Evolutionary conservation across 495 filamentous ascomycete genomes (phyloP).

Genomic region (Aspergillus nanangensis): DNA sequence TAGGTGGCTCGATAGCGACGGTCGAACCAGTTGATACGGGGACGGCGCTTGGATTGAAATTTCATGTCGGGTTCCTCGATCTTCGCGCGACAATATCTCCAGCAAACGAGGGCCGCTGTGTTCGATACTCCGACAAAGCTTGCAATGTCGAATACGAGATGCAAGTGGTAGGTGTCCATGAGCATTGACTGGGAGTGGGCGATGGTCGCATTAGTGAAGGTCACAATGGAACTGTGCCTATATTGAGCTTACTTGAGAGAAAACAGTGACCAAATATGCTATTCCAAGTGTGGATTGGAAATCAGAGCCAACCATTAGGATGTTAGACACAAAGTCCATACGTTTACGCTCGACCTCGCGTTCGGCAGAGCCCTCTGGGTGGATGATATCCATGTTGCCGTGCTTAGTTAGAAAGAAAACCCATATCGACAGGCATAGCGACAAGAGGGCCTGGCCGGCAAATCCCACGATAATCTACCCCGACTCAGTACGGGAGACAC

Average conservation of each 20-base stretch:
- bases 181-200: too few relatives aligned
- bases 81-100: conserved; percentile 19
- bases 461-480: conserved; percentile 28
- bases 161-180: conserved; percentile 31
- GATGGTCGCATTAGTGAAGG: too few relatives aligned
- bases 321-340: conserved; percentile 26
- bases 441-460: conserved; percentile 23
- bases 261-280: conserved; percentile 24
- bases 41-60: neutral
- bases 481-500: conserved; percentile 7
- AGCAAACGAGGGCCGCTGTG: conserved; percentile 30
- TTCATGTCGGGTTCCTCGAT: conserved; percentile 7
- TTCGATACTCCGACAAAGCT: conserved; percentile 35
- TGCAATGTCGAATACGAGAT: conserved; percentile 30
- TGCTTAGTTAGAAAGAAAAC: conserved; percentile 39
- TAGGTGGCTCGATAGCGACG: conserved; percentile 25
- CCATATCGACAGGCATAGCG: conserved; percentile 28
- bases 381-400: conserved; percentile 27
- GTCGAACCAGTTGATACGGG: conserved; percentile 6
- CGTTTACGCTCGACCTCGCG: conserved; percentile 25
- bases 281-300: conserved; percentile 21
- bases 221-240: too few relatives aligned
- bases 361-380: conserved; percentile 22
- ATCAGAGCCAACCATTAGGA: conserved; percentile 33
- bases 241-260: conserved; percentile 14